phyloP scores from a whole-genome alignment of 1,139 yeast genomes.

The Debaryomyces sp. region DNA sequence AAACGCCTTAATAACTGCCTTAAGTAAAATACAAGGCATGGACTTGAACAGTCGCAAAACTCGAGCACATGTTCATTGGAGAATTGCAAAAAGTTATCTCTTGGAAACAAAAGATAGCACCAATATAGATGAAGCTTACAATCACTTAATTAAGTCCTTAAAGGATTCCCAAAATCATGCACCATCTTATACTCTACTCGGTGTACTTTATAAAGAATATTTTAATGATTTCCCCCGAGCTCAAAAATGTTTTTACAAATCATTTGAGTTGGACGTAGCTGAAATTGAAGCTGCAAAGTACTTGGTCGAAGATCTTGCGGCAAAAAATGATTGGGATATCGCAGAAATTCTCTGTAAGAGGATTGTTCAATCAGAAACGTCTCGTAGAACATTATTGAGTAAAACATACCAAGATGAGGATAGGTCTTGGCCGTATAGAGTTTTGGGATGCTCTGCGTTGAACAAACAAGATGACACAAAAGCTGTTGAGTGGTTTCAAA shows the following conservation, averaged over 20 bases:
- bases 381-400: slow-evolving; percentile 51
- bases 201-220: slow-evolving; percentile 62
- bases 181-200: slow-evolving; percentile 79
- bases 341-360: slow-evolving; percentile 75
- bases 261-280: slow-evolving; percentile 82
- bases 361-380: slow-evolving; percentile 63
- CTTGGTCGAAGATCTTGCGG: slow-evolving; percentile 69
- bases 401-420: slow-evolving; percentile 35
- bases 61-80: slow-evolving; percentile 68
- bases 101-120: slow-evolving; percentile 23
- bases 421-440: slow-evolving; percentile 82
- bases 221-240: slow-evolving; percentile 69
- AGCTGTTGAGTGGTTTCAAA: slow-evolving; percentile 89
- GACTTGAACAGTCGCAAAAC: slow-evolving; percentile 56
- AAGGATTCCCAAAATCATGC: slow-evolving; percentile 68
- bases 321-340: slow-evolving; percentile 75
- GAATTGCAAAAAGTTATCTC: slow-evolving; percentile 64
- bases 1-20: slow-evolving; percentile 44
- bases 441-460: slow-evolving; percentile 76
- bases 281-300: slow-evolving; percentile 76
- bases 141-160: slow-evolving; percentile 60
- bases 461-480: slow-evolving; percentile 73
- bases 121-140: slow-evolving; percentile 47
- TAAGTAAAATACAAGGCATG: slow-evolving; percentile 48
- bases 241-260: slow-evolving; percentile 83